Evolutionary conservation across 2,329 filamentous ascomycete species (phyloP), one percentile per base, ranked within the genome.

Genomic region (Neocatenulostroma microsporum): DNA sequence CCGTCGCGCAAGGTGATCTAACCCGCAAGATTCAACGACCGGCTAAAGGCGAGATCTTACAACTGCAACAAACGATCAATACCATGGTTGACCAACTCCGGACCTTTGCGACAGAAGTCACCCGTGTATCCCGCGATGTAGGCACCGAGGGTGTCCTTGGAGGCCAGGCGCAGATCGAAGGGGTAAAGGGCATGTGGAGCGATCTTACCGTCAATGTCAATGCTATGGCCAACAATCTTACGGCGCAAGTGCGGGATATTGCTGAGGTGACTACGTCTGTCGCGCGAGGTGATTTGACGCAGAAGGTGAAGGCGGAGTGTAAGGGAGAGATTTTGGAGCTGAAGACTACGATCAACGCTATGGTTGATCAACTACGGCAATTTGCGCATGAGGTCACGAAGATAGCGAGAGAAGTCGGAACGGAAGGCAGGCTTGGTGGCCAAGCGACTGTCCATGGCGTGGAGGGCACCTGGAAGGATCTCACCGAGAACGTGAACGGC

Each of bases 21-120:
- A 94, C 85, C 44, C 86, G 91, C 66, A 96, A 95, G 69, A 95
- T 98, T 57, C 83, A 86, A 44, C 86, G 94, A 46, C 86, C 93
- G 51, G 91, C 87, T 36, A 80, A 87, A 61, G 89, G 89, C 55
- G 91, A 98, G 66, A 96, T 98, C 51, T 67, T 93, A 35, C 85
- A 94, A 58, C 70, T 98, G 40, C 95, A 98, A 65, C 85, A 91
- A 55, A 98, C 89, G 1, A 78, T 80, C 54, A 80, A 80, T 48
- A 72, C 69, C 50, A 80, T 80, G 76, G 76, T 80, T 58, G 75
- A 78, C 47, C 70, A 77, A 49, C 60, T 80, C n/a, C 74, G 76
- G 45, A 77, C 73, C 0, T 80, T 79, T 53, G 75, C 75, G 14
- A 78, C 75, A 34, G 72, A 80, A 57, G 75, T 80, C 45, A 78